phyloP scores from a whole-genome alignment of 768 basidiomycete genomes.

The Phlebiopsis flavidoalba region DNA sequence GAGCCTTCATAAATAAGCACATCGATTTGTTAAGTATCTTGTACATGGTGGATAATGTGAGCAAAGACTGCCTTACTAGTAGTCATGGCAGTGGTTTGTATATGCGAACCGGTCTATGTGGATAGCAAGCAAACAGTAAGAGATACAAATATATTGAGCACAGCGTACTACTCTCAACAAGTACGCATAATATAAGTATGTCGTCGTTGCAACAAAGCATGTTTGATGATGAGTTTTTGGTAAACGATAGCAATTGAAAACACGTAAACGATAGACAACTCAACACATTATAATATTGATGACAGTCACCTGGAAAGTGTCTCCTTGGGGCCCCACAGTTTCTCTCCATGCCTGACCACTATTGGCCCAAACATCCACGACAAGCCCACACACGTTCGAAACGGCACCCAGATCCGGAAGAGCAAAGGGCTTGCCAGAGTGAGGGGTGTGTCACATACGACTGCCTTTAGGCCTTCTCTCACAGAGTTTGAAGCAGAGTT shows the following conservation, averaged over 20 bases:
- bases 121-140: too few species aligned
- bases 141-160: neutral
- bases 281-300: neutral
- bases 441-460: neutral
- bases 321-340: neutral
- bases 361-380: slow-evolving; percentile 16
- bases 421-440: slow-evolving; percentile 6
- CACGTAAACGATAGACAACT: neutral
- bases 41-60: too few species aligned
- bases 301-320: neutral
- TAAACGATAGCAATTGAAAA: neutral
- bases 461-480: slow-evolving; percentile 9
- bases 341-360: slow-evolving; percentile 21
- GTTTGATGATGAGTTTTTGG: neutral
- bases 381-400: slow-evolving; percentile 14
- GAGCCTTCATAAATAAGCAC: too few species aligned
- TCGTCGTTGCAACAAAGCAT: too few species aligned
- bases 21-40: too few species aligned
- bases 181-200: too few species aligned
- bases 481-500: neutral
- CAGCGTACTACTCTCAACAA: too few species aligned
- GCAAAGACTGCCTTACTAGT: too few species aligned
- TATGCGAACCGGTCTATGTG: too few species aligned
- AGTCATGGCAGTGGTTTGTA: too few species aligned
- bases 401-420: slow-evolving; percentile 10